Base-by-base conservation (phyloP, 306 rosid species). In the Myrica gale region DNA sequence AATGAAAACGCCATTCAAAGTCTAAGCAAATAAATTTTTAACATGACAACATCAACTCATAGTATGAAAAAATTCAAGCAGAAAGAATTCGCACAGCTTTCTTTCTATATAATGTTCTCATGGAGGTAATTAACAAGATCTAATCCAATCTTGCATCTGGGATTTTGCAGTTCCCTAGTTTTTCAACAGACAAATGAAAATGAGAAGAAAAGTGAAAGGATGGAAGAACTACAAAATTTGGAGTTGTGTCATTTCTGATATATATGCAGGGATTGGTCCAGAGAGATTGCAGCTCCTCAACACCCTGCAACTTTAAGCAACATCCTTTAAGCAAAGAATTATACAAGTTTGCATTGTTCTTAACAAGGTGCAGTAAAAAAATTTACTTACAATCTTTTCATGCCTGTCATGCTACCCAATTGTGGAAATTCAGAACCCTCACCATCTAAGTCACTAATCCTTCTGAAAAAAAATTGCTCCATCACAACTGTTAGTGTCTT, bases 361-460 rank as follows among this genome's bases (percentile, higher is more conserved):
- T 17, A 45, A 19, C 16, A 5, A 23, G 20, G 2, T 61, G 26
- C 47, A 37, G 4, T 17, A 39, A 11, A n/a, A 7, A 42, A 5
- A 3, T 32, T 32, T 12, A 61, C 86, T 70, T 55, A 83, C 86
- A 82, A 55, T 23, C 19, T 74, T 3, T 0, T 8, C 77, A 82
- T 6, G 21, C 16, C 43, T 56, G 39, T 69, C 83, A 78, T 75
- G 15, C n/a, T 74, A 17, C 50, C 7, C 37, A 82, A 53, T 62
- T 0, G 1, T 0, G 80, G 86, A 75, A 79, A 74, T 12, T 47
- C 26, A 21, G 77, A 72, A 41, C 48, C 50, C 76, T 44, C 76
- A 47, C 85, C 79, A 50, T 41, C 45, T 19, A 82, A 45, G 53
- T 77, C 81, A 3, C 75, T 72, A 48, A 78, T 74, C 45, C 85